Percentiles rank a stretch among this genome's conserved stretches.
These are phyloP conservation scores for Trichophyton equinum DNA, from an alignment of 2,329 filamentous ascomycete genomes.

Conservation along the genomic window DNA sequence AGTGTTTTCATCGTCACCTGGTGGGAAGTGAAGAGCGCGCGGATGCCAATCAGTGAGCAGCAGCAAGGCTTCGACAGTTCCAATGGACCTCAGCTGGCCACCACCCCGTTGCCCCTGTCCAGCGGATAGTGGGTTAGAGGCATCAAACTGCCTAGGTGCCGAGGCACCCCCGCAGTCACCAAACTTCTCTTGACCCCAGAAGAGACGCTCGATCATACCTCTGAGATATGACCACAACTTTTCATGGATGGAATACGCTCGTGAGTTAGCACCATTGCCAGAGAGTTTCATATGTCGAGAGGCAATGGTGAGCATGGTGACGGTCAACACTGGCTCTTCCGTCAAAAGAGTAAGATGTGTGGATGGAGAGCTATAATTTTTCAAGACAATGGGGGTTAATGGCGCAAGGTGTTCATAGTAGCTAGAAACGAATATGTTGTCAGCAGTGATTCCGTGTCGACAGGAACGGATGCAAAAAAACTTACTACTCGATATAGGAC, in stretches of 20 bases:
- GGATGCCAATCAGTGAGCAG: constrained; percentile 97
- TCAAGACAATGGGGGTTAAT: constrained; percentile 83
- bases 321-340: constrained; percentile 83
- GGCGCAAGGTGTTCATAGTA: constrained; percentile 89
- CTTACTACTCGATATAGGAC: constrained; percentile 82
- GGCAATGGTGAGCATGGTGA: constrained; percentile 81
- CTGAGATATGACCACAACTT: constrained; percentile 90
- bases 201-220: constrained; percentile 86
- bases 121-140: constrained; percentile 5
- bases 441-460: constrained; percentile 10
- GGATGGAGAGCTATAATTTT: constrained; percentile 72
- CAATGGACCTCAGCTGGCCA: constrained; percentile 73
- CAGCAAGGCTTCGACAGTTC: constrained; percentile 87
- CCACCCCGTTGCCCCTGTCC: constrained; percentile 26
- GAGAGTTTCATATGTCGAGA: constrained; percentile 73
- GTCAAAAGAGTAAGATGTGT: constrained; percentile 68
- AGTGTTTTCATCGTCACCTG: constrained; percentile 53
- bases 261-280: constrained; percentile 67
- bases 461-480: constrained; percentile 12
- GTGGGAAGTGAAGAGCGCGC: constrained; percentile 82
- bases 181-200: constrained; percentile 95
- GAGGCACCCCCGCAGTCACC: constrained; percentile 64
- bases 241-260: constrained; percentile 85
- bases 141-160: constrained; percentile 24
- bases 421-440: constrained; percentile 29